Percentiles rank a stretch among this genome's conserved stretches.
phyloP scores from a whole-genome alignment of 208 protist genomes.

The Jaenimonas drosophilae region DNA sequence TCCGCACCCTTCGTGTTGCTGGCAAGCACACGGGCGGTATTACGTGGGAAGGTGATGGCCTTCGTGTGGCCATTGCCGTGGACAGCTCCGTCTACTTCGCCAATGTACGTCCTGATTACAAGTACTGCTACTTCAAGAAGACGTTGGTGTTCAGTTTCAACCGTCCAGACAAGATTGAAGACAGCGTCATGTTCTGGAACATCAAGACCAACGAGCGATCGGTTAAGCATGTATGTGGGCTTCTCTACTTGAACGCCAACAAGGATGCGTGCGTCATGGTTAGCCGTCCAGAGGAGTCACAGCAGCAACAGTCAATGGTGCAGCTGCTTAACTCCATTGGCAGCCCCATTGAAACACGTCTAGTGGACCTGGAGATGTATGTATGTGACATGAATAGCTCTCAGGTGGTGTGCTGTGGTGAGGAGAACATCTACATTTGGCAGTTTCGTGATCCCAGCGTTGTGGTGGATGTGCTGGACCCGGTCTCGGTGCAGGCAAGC shows the following conservation, averaged over 20 bases:
- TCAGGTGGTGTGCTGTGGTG: constrained; percentile 87
- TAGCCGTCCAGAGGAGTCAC: constrained; percentile 39
- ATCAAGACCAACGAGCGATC: constrained; percentile 84
- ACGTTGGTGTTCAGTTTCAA: constrained; percentile 91
- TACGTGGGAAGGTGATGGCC: constrained; percentile 91
- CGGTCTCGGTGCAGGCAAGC: constrained; percentile 71
- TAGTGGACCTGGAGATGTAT: constrained; percentile 87
- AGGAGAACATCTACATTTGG: constrained; percentile 93
- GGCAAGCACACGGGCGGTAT: constrained; percentile 81
- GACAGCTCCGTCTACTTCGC: constrained; percentile 96
- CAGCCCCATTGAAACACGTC: constrained; percentile 87
- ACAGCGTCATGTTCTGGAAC: constrained; percentile 95
- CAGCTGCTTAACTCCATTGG: constrained; percentile 95
- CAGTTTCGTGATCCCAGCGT: constrained; percentile 86
- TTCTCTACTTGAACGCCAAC: constrained; percentile 63
- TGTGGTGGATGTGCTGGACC: constrained; percentile 71
- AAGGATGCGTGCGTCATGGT: constrained; percentile 88
- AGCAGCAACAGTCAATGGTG: constrained; percentile 55
- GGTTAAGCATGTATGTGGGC: constrained; percentile 83
- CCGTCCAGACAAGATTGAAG: constrained; percentile 84
- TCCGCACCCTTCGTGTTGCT: constrained; percentile 87
- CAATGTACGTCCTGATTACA: constrained; percentile 94
- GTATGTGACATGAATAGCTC: constrained; percentile 84
- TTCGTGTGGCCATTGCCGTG: constrained; percentile 92
- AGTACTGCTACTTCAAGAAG: constrained; percentile 90